A percentile compares a stretch with the other conserved stretches of the same genome.
phyloP scores from a whole-genome alignment of 306 rosid species.

The Malus domestica region ASM211411v1 NC_041800.1:26520733-26521232 shows the following conservation, averaged over 20 bases:
- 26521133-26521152: too few species aligned
- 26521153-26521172: too few species aligned
- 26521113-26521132: too few species aligned
- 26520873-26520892: background rate
- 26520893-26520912: background rate
- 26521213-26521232: too few species aligned
- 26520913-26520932: constrained; percentile 4
- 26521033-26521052: too few species aligned
- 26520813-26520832: background rate
- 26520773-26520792: background rate
- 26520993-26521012: background rate
- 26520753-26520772: constrained; percentile 10
- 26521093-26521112: too few species aligned
- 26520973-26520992: background rate
- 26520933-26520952: background rate
- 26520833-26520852: background rate
- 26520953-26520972: constrained; percentile 5
- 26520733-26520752: background rate
- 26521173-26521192: too few species aligned
- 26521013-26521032: too few species aligned
- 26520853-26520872: background rate
- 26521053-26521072: too few species aligned
- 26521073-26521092: too few species aligned
- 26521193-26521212: too few species aligned
- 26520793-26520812: too few species aligned